Evolutionary conservation across 306 rosid species (phyloP).

Genomic region (Malus sieversii): DNA sequence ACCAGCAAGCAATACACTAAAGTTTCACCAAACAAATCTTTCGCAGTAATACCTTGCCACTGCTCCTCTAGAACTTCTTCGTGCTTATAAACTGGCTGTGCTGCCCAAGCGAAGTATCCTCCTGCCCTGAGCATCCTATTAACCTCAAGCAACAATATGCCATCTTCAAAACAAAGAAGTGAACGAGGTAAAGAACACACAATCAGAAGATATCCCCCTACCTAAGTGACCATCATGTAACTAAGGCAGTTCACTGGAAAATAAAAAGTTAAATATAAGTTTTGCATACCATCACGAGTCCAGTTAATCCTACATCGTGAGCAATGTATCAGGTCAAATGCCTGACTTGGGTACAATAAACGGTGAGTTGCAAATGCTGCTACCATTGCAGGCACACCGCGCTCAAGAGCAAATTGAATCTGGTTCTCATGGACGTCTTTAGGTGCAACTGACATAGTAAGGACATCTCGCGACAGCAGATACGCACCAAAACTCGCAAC

Average conservation of each 20-base stretch:
- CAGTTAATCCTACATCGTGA: slow-evolving; percentile 93
- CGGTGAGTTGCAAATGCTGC: slow-evolving; percentile 87
- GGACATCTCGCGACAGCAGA: slow-evolving; percentile 63
- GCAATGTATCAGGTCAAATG: slow-evolving; percentile 89
- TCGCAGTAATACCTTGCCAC: slow-evolving; percentile 68
- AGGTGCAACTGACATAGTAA: slow-evolving; percentile 87
- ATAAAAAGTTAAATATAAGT: background rate
- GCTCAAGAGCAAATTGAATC: slow-evolving; percentile 96
- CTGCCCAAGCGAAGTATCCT: slow-evolving; percentile 99
- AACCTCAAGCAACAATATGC: slow-evolving; percentile 87
- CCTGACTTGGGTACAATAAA: slow-evolving; percentile 81
- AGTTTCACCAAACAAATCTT: background rate
- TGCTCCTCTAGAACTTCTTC: slow-evolving; percentile 82
- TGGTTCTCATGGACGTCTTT: slow-evolving; percentile 97
- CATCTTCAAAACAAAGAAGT: slow-evolving; percentile 58
- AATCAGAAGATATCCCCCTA: slow-evolving; percentile 18
- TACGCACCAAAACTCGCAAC: slow-evolving; percentile 98
- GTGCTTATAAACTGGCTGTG: slow-evolving; percentile 97
- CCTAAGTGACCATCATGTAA: background rate
- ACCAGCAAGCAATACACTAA: slow-evolving; percentile 12
- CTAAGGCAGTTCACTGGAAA: background rate
- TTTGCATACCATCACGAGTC: slow-evolving; percentile 74
- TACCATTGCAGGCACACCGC: slow-evolving; percentile 97
- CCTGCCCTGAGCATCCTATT: slow-evolving; percentile 92
- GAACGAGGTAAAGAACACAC: background rate